Percentiles rank a stretch among this genome's conserved stretches.
Evolutionary conservation across 441 rosid species (phyloP).

Genomic region (Eutrema salsugineum): DNA sequence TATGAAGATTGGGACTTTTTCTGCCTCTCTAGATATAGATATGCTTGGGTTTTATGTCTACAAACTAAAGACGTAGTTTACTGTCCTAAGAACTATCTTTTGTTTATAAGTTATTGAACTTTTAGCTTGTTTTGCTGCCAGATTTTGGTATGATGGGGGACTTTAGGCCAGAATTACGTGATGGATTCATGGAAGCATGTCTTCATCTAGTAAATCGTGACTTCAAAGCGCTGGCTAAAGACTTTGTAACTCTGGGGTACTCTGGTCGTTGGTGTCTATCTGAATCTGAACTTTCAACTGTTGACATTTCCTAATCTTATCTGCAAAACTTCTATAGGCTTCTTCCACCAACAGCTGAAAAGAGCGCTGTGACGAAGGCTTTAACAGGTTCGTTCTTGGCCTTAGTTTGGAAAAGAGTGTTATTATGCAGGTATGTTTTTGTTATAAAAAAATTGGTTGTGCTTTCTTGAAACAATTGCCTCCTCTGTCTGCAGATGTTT

Average conservation of each 20-base stretch:
- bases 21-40: constrained; percentile 2
- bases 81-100: not conserved
- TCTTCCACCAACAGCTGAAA: constrained; percentile 89
- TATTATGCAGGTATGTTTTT: not conserved
- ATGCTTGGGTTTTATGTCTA: not conserved
- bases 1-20: not conserved
- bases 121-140: constrained; percentile 36
- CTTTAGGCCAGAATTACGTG: constrained; percentile 87
- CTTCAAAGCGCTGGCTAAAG: constrained; percentile 81
- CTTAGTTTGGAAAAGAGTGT: constrained; percentile 10
- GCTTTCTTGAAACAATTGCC: not conserved
- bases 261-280: constrained; percentile 24
- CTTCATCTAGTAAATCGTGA: constrained; percentile 97
- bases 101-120: constrained; percentile 25
- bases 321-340: constrained; percentile 48
- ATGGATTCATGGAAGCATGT: constrained; percentile 94
- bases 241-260: constrained; percentile 96
- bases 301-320: constrained; percentile 24
- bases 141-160: constrained; percentile 99
- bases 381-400: constrained; percentile 59
- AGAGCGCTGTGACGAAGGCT: constrained; percentile 79
- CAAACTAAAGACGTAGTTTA: not conserved
- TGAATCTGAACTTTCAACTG: constrained; percentile 15
- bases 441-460: not conserved
- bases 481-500: constrained; percentile 51